Evolutionary conservation across 164 flowering plant genomes (phyloP).

Genomic region (Vitis amurensis): DNA sequence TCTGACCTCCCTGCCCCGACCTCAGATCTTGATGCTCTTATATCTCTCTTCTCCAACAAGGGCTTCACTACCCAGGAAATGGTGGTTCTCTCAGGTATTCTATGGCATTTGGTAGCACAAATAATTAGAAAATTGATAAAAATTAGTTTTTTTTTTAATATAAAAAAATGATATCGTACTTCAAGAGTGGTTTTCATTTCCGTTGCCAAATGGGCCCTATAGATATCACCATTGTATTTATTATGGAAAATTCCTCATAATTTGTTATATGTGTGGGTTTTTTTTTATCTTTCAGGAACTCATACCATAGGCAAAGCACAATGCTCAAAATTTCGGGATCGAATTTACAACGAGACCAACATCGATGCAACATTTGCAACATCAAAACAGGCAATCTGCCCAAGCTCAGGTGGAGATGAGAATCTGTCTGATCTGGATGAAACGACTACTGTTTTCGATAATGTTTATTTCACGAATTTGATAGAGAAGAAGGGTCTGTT

Average conservation of each 20-base stretch:
- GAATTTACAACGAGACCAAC: constrained; percentile 29
- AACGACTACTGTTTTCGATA: constrained; percentile 28
- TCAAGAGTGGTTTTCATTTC: no score
- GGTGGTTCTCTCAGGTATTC: constrained; percentile 38
- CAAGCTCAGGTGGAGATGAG: constrained; percentile 18
- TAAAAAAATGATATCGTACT: no score
- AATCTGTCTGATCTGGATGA: constrained; percentile 21
- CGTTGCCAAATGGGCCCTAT: no score
- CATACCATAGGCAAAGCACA: constrained; percentile 45
- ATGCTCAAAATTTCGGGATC: constrained; percentile 30
- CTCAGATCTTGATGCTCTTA: constrained; percentile 21
- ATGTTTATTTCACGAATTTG: constrained; percentile 27
- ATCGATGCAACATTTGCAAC: constrained; percentile 28
- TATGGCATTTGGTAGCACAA: no score
- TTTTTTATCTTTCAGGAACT: constrained; percentile 15
- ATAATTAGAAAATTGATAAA: no score
- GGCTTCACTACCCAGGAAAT: constrained; percentile 29
- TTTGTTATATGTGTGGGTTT: background rate
- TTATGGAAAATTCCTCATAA: no score
- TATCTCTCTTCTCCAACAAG: constrained; percentile 22
- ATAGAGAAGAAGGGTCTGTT: constrained; percentile 26
- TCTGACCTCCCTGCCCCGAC: constrained; percentile 31
- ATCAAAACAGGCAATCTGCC: constrained; percentile 22
- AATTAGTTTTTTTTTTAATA: no score
- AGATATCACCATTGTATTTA: no score